Conservation (phyloP, 192 early-diverging fungal species). For the Umbelopsis sp. region DNA sequence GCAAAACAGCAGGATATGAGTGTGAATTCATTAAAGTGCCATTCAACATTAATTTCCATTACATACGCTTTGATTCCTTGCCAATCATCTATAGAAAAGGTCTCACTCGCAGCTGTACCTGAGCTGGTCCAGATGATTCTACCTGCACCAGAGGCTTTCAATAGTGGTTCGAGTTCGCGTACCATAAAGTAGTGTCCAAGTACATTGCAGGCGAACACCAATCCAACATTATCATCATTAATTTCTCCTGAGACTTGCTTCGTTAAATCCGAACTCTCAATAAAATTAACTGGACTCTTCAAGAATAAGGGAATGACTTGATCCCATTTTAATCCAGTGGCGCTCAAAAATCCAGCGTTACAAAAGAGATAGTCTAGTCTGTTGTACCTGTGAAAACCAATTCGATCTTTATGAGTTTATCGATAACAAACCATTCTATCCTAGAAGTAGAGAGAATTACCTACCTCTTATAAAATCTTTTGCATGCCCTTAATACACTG, state of each 20-base stretch:
- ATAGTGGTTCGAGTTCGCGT: conserved; percentile 45
- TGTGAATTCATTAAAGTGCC: background rate
- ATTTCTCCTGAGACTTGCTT: conserved; percentile 47
- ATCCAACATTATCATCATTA: conserved; percentile 52
- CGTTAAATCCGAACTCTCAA: conserved; percentile 44
- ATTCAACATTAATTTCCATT: background rate
- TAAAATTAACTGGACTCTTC: conserved; percentile 30
- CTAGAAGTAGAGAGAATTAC: background rate
- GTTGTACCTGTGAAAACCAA: conserved; percentile 31
- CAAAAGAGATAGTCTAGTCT: conserved; percentile 53
- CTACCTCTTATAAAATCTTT: conserved; percentile 41
- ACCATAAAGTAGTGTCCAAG: conserved; percentile 66
- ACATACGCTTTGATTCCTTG: conserved; percentile 47
- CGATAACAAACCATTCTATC: background rate
- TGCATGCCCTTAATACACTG: conserved; percentile 42
- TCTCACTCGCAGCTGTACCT: conserved; percentile 33
- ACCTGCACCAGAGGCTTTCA: conserved; percentile 41
- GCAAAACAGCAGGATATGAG: background rate
- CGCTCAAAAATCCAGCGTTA: conserved; percentile 54
- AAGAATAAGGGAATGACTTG: conserved; percentile 33
- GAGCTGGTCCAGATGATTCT: conserved; percentile 62
- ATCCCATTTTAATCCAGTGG: conserved; percentile 43
- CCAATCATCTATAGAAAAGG: conserved; percentile 47
- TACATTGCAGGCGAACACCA: conserved; percentile 55
- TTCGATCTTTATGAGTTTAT: background rate